phyloP scores from a whole-genome alignment of 495 filamentous ascomycete genomes.

The Annulohypoxylon stygium region DNA sequence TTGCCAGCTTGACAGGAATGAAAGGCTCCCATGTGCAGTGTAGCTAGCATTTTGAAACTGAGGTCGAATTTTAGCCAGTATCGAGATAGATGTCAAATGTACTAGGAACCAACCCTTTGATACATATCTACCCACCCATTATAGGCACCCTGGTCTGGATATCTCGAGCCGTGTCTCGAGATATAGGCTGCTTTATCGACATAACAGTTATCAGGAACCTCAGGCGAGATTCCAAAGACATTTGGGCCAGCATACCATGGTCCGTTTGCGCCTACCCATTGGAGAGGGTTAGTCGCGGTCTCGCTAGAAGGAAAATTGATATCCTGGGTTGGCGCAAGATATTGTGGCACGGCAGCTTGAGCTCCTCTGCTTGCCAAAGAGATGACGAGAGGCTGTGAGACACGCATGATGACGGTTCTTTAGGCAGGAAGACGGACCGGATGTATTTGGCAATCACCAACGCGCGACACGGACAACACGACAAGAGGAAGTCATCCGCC shows the following conservation, averaged over 20 bases:
- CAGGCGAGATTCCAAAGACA: conserved; percentile 63
- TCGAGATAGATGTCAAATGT: not conserved
- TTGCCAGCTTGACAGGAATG: conserved; percentile 67
- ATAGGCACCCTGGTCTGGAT: conserved; percentile 67
- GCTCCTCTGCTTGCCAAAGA: conserved; percentile 9
- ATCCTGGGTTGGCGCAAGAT: conserved; percentile 56
- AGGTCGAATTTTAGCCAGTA: not conserved
- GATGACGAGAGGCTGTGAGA: conserved; percentile 3
- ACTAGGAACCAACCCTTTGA: conserved; percentile 52
- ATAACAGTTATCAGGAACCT: conserved; percentile 63
- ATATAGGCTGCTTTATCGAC: conserved; percentile 68
- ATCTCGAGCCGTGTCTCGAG: conserved; percentile 69
- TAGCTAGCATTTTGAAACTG: conserved; percentile 62
- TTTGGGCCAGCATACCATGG: conserved; percentile 69
- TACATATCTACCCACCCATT: conserved; percentile 63
- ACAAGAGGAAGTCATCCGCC: not conserved
- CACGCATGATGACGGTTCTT: conserved; percentile 19
- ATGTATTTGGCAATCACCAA: not conserved
- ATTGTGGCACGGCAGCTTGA: conserved; percentile 14
- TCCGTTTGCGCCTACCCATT: conserved; percentile 66
- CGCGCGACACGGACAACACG: not conserved
- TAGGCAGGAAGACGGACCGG: not conserved
- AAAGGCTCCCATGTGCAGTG: conserved; percentile 56
- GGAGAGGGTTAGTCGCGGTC: conserved; percentile 56
- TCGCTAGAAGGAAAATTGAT: conserved; percentile 55